Conservation (phyloP, 495 filamentous ascomycete genomes). For the Neurospora sp. region DNA sequence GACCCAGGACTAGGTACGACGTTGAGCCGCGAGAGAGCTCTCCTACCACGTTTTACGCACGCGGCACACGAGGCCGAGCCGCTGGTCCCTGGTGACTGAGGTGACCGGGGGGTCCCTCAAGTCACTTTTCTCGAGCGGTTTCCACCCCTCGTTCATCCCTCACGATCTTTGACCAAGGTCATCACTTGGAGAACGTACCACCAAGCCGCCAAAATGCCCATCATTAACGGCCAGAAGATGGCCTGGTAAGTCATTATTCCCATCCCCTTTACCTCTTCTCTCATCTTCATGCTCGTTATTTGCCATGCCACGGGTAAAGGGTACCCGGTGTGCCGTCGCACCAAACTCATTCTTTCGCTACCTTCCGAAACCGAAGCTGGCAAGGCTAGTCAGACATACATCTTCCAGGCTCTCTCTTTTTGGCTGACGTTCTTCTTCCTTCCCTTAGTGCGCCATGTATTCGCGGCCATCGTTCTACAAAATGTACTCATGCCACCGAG, state of each 20-base stretch:
- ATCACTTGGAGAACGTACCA: not conserved
- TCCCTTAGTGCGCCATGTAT: slow-evolving; percentile 65
- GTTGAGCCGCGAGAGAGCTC: too few species aligned
- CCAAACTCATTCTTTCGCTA: not conserved
- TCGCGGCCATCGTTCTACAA: slow-evolving; percentile 76
- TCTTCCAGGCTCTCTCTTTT: not conserved
- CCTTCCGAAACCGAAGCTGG: not conserved
- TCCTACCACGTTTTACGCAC: not conserved
- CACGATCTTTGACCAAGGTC: not conserved
- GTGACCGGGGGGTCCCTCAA: not conserved
- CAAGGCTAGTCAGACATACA: not conserved
- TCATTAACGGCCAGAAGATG: slow-evolving; percentile 49
- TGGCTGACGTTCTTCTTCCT: slow-evolving; percentile 13
- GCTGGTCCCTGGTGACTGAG: not conserved
- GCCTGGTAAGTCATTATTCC: slow-evolving; percentile 39
- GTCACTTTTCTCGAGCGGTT: not conserved
- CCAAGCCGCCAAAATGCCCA: slow-evolving; percentile 34
- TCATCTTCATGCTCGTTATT: not conserved
- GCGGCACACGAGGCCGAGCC: not conserved
- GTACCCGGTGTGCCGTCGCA: not conserved
- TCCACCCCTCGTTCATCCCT: not conserved
- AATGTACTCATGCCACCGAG: slow-evolving; percentile 64
- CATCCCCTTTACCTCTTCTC: slow-evolving; percentile 3
- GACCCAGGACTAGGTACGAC: not conserved
- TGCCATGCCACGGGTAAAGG: not conserved